Evolutionary conservation across 495 filamentous ascomycete genomes (phyloP), one percentile per base, ranked within the genome.

Genomic region (Penicillium herquei): DNA sequence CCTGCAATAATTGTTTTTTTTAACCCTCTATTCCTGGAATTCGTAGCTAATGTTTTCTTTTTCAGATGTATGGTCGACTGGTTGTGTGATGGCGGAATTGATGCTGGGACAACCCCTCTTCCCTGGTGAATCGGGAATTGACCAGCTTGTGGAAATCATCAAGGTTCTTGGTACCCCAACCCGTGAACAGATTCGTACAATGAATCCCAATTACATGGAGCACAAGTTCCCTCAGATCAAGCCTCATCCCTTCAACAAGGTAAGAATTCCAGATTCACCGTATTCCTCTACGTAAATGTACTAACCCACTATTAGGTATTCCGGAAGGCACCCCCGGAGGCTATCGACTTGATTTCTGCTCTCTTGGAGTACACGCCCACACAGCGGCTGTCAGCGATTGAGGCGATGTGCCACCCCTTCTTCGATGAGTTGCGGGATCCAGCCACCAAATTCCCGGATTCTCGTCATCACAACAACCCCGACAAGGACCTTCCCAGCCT

Each of bases 121-220:
- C 81, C 94, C 94, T n/a, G 94, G 94, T 64, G 94, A 98, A 71
- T 98, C 94, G 14, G 94, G 94, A 53, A 98, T 98, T 70, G 94
- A 98, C 71, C 94, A 99, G 69, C 82, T 98, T 34, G 94, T 99
- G 18, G 94, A 99, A 73, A 98, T 99, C 67, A 99, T 99, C 82
- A 99, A 98, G 77, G 94, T 99, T 51, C 81, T 99, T 52, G 94
- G 94, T 18, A 99, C 94, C 13, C 94, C 95, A 12, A 97, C 94
- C n/a, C 81, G 94, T 17, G 94, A 99, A 63, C 94, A 99, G 65
- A 99, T 99, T 66, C 90, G 94, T 51, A 99, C 94, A 45, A 99
- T 99, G 95, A 99, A 99, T 70, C 95, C 94, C 49, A 99, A 99
- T 73, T 98, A 99, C 73, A 99, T 99, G 94, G 94, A 98, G 74